A percentile compares a stretch with the other conserved stretches of the same genome.
Conservation (phyloP, 352 stramenopile species). For the Pythium myriotylum region DNA sequence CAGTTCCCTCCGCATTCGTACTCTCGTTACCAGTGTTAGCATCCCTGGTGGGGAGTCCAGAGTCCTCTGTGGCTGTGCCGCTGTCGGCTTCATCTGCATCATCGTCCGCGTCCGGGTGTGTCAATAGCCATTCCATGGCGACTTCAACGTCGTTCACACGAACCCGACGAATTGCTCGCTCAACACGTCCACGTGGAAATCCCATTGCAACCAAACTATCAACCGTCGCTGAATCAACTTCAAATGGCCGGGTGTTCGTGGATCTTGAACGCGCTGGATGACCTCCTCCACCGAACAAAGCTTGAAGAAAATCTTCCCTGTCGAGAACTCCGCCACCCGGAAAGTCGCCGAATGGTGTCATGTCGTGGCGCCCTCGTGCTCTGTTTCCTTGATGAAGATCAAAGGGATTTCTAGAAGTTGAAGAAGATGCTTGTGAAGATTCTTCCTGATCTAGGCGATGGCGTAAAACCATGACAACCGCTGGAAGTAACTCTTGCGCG, state of each 20-base stretch:
- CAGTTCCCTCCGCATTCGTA: background rate
- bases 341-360: slow-evolving; percentile 21
- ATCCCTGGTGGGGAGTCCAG: too few species aligned
- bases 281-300: slow-evolving; percentile 50
- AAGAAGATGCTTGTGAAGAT: slow-evolving; percentile 18
- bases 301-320: slow-evolving; percentile 32
- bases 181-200: slow-evolving; percentile 89
- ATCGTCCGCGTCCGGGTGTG: slow-evolving; percentile 82
- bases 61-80: slow-evolving; percentile 3
- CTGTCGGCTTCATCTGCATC: slow-evolving; percentile 34
- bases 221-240: slow-evolving; percentile 89
- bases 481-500: slow-evolving; percentile 63
- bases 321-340: slow-evolving; percentile 20
- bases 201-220: slow-evolving; percentile 95
- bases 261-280: slow-evolving; percentile 8
- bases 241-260: slow-evolving; percentile 57
- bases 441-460: slow-evolving; percentile 64
- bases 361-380: slow-evolving; percentile 13
- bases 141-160: slow-evolving; percentile 93
- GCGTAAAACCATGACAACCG: slow-evolving; percentile 76
- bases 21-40: background rate
- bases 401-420: slow-evolving; percentile 5
- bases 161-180: slow-evolving; percentile 89
- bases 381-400: slow-evolving; percentile 14
- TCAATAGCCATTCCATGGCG: slow-evolving; percentile 96